A percentile compares a stretch with the other conserved stretches of the same genome.
Conservation (phyloP, 305 asterid genomes). For the Plantago coronopus region DNA sequence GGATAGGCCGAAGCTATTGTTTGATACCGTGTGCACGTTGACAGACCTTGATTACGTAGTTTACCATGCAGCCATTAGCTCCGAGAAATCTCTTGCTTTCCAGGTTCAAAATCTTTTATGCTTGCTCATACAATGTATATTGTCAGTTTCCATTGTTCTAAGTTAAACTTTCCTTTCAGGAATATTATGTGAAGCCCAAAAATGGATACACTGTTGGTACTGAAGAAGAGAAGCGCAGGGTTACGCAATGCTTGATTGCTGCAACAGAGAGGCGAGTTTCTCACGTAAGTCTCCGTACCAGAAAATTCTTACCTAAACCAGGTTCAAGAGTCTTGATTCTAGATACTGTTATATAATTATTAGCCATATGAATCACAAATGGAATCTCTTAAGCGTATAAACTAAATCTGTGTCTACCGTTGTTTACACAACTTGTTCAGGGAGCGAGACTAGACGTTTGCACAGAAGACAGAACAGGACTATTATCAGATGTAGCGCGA, state of each 20-base stretch:
- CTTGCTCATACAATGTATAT: neutral
- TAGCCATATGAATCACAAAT: too few species aligned
- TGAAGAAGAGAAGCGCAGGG: conserved; percentile 46
- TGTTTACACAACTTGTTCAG: conserved; percentile 29
- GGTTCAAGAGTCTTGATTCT: too few species aligned
- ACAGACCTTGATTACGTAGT: conserved; percentile 72
- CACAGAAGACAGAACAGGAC: conserved; percentile 54
- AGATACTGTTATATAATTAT: too few species aligned
- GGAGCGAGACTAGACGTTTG: conserved; percentile 60
- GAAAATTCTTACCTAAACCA: too few species aligned
- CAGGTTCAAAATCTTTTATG: conserved; percentile 47
- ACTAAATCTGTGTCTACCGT: too few species aligned
- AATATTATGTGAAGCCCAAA: conserved; percentile 60
- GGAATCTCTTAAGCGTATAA: too few species aligned
- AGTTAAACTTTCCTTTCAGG: conserved; percentile 35
- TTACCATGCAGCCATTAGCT: conserved; percentile 72
- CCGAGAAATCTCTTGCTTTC: conserved; percentile 56
- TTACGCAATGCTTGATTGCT: conserved; percentile 64
- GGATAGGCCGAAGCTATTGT: conserved; percentile 71
- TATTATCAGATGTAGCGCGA: conserved; percentile 70
- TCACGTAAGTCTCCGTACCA: conserved; percentile 35
- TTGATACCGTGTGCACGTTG: conserved; percentile 74
- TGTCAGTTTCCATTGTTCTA: conserved; percentile 3
- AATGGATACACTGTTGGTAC: conserved; percentile 45
- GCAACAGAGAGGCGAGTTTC: conserved; percentile 83